Conservation (phyloP, 2,329 filamentous ascomycete genomes). For the Cladosporium halotolerans region DNA sequence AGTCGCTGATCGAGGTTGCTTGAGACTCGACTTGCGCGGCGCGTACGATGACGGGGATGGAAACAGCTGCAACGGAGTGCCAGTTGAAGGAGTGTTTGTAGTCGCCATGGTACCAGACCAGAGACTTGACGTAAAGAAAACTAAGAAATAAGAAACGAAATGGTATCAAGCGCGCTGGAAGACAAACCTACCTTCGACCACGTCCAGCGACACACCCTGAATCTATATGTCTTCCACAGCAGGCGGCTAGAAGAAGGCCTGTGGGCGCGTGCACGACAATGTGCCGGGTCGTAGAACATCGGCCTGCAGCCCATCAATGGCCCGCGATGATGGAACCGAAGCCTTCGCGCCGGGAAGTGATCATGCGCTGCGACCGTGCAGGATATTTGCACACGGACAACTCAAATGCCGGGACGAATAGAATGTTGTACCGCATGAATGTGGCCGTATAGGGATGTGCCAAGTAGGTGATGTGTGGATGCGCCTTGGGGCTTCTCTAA, state of each 20-base stretch:
- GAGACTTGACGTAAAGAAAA: not conserved
- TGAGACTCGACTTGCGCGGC: slow-evolving; percentile 18
- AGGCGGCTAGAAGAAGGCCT: slow-evolving; percentile 2
- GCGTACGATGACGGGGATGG: slow-evolving; percentile 13
- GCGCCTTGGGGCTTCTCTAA: slow-evolving; percentile 21
- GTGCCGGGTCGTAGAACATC: not conserved
- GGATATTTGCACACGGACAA: slow-evolving; percentile 5
- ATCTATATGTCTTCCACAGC: not conserved
- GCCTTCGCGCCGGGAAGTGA: slow-evolving; percentile 16
- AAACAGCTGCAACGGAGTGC: slow-evolving; percentile 18
- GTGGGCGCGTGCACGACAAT: slow-evolving; percentile 6
- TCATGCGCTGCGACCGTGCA: slow-evolving; percentile 12
- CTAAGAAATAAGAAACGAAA: slow-evolving; percentile 7
- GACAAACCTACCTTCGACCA: slow-evolving; percentile 12
- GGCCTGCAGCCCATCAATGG: slow-evolving; percentile 16
- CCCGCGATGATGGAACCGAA: not conserved
- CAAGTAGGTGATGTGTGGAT: slow-evolving; percentile 12
- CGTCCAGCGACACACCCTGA: too few species aligned
- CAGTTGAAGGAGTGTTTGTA: slow-evolving; percentile 9
- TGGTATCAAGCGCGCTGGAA: slow-evolving; percentile 5
- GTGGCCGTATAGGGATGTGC: slow-evolving; percentile 8
- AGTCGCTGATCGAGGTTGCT: slow-evolving; percentile 11
- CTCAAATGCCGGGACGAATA: slow-evolving; percentile 19
- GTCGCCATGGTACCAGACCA: slow-evolving; percentile 18
- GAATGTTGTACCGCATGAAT: slow-evolving; percentile 21